Conservation (phyloP, 108 stramenopile species). For the Cyclotella distinguenda region DNA sequence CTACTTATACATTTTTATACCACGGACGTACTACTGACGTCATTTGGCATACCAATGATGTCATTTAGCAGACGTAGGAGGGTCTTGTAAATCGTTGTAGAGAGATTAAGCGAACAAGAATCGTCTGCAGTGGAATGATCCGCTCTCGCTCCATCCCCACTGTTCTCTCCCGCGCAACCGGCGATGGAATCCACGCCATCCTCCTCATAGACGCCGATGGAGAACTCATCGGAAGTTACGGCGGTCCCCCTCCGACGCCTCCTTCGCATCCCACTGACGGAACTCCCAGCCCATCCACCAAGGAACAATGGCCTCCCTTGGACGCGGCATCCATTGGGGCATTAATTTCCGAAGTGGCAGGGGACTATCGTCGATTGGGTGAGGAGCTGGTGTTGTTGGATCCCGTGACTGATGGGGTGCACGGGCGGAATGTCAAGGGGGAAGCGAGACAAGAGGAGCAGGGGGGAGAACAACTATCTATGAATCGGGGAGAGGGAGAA, state of each 20-base stretch:
- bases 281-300: neutral
- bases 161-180: constrained; percentile 69
- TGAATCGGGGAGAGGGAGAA: neutral
- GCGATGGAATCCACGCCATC: constrained; percentile 72
- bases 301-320: constrained; percentile 34
- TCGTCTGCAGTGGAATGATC: constrained; percentile 53
- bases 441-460: neutral
- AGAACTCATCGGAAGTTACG: constrained; percentile 60
- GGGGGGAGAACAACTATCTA: neutral
- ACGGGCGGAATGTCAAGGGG: neutral
- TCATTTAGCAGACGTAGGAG: too few relatives aligned
- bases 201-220: constrained; percentile 76
- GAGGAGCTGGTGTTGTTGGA: constrained; percentile 52
- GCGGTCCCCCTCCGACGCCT: constrained; percentile 26
- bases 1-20: too few relatives aligned
- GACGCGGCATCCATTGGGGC: constrained; percentile 62
- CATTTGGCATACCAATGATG: too few relatives aligned
- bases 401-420: constrained; percentile 46
- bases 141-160: constrained; percentile 76
- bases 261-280: constrained; percentile 1
- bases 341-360: constrained; percentile 73
- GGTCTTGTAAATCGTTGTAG: neutral
- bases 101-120: neutral
- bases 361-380: constrained; percentile 62
- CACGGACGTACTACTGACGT: too few relatives aligned